Base-by-base conservation (phyloP, 2,329 filamentous ascomycete genomes). In the Microdochium bolleyi region DNA sequence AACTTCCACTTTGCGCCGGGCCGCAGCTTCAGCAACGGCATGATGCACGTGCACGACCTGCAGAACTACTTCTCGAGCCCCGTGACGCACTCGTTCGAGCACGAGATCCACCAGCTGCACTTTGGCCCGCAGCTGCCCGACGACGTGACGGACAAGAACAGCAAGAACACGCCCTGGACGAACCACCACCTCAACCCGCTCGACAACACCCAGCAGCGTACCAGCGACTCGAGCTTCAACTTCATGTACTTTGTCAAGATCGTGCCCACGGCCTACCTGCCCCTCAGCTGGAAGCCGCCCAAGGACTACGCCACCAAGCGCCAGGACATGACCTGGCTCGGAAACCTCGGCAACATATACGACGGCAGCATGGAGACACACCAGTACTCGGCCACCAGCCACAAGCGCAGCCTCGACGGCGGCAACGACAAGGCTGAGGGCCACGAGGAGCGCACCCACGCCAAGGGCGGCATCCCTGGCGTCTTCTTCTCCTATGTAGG, bases 211-310 rank as follows among this genome's bases (percentile, higher is more conserved):
- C 74, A 80, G 57, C 91, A 97, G 75, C 73, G 78, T 51, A 95
- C 90, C 2, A 75, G 80, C 34, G 91, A 96, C 64, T 82, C 89
- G 60, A 88, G 88, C 58, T 96, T 80, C 78, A 99, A 96, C 76
- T 99, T 86, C 71, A 96, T 97, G 90, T 99, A 99, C 77, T 99
- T 99, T 71, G 80, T 99, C 71, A 99, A 99, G 78, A 94, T 99
- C 53, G 94, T 99, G 30, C 90, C 89, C 2, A 99, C 94, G 1
- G 92, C 91, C 1, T 99, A 97, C 68, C 80, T 97, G 24, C 91
- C 94, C 2, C 80, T 99, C 1, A 91, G 91, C 57, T 95, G 90
- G 65, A 82, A 83, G 62, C 78, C 77, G 54, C 70, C 73, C 53
- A 61, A 54, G 37, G 64, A 62, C 46, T 62, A 69, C 53, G 41